Base-by-base conservation (phyloP, 148 eudicot genomes). In the Chenopodium berlandieri region DNA sequence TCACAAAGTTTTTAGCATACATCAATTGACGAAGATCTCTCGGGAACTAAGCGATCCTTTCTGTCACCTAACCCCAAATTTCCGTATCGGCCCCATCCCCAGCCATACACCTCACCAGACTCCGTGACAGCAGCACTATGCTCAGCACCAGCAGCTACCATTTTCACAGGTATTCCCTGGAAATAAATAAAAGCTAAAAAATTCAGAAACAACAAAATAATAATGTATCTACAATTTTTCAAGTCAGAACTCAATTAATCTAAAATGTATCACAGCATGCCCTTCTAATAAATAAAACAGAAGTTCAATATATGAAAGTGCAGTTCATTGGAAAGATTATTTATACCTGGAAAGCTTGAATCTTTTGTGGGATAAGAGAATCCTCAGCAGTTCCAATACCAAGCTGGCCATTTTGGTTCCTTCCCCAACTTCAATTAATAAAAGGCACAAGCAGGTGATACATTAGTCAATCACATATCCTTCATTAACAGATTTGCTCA, bases 31-130 rank as follows among this genome's bases (percentile, higher is more conserved):
- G 90, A 76, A 83, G 89, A 97, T 90, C 88, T 91, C 80, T 87
- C 90, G 3, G 99, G 99, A 84, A 94, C 66, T 76, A 89, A 82
- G 79, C 98, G 98, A 83, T 97, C 99, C 23, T 89, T 89, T 86
- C 92, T 86, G 85, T 97, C 99, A 80, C 99, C 99, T 87, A 97
- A 88, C 44, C 99, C 99, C 88, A 97, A 87, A 86, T 94, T 97
- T 81, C 99, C 99, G 89, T 94, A 97, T 73, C 99, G 88, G 46
- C 99, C 99, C 99, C 99, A 97, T 69, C 99, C 99, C 99, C 99
- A 97, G 65, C 99, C 97, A 75, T 92, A 94, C 83, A 97, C 88
- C 77, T 90, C 91, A 73, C 99, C 99, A 65, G 90, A 92, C 86
- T 92, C 97, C 76, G 98, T 97, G 75, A 97, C 89, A 87, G 98